Evolutionary conservation across 768 basidiomycete species (phyloP).

Genomic region (Lactarius sp.): DNA sequence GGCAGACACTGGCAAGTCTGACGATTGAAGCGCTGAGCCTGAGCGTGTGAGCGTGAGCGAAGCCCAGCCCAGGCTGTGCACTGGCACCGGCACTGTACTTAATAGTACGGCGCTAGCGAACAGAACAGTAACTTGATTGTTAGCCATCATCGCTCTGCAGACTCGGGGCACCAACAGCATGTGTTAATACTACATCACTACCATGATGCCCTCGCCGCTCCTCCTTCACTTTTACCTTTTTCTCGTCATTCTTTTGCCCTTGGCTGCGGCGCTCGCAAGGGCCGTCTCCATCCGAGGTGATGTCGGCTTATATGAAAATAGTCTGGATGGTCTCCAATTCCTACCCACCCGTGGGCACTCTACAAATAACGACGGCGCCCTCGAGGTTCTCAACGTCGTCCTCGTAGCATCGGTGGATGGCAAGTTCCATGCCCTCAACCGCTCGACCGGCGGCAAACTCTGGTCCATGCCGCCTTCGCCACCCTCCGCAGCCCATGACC

Average conservation of each 20-base stretch:
- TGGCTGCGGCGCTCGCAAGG: constrained; percentile 30
- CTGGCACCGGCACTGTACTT: too few relatives aligned
- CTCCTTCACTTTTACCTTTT: constrained; percentile 14
- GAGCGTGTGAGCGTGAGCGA: too few relatives aligned
- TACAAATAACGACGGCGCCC: constrained; percentile 35
- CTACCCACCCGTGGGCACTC: constrained; percentile 20
- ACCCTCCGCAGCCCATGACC: constrained; percentile 27
- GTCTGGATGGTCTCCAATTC: constrained; percentile 20
- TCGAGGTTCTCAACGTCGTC: constrained; percentile 74
- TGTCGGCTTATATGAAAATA: background rate
- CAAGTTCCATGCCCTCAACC: constrained; percentile 88
- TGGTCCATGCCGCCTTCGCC: constrained; percentile 82
- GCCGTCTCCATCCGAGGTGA: constrained; percentile 27
- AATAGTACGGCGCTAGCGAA: too few relatives aligned
- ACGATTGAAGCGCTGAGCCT: background rate
- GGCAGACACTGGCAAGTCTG: too few relatives aligned
- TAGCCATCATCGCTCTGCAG: too few relatives aligned
- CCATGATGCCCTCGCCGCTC: constrained; percentile 23
- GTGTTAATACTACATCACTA: background rate
- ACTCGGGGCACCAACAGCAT: background rate
- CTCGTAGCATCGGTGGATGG: constrained; percentile 93
- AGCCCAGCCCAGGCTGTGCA: too few relatives aligned
- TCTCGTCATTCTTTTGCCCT: constrained; percentile 23
- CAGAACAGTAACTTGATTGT: too few relatives aligned
- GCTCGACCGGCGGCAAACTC: constrained; percentile 71